Percentiles rank a stretch among this genome's conserved stretches.
These are phyloP conservation scores for Mycena latifolia DNA, from an alignment of 768 basidiomycete species.

Conservation along the genomic window DNA sequence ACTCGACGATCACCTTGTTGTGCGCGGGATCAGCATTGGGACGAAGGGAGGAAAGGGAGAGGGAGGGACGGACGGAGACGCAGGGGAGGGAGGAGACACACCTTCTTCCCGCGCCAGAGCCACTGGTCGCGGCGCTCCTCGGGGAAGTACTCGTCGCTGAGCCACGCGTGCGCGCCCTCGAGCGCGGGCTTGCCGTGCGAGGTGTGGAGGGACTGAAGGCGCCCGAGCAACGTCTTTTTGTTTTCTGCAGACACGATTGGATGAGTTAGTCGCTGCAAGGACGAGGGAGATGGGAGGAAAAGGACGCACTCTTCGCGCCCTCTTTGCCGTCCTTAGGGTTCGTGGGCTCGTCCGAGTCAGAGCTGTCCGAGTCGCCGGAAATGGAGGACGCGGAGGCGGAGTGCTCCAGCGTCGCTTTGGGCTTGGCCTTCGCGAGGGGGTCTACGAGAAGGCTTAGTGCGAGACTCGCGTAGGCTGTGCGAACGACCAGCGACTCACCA, in stretches of 20 bases:
- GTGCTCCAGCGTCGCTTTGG: not conserved
- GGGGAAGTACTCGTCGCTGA: conserved; percentile 72
- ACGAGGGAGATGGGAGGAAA: too few relatives aligned
- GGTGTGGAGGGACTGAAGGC: conserved; percentile 66
- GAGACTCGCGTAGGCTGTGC: not conserved
- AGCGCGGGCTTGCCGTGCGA: conserved; percentile 70
- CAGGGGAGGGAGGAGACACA: conserved; percentile 38
- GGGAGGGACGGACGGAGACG: too few relatives aligned
- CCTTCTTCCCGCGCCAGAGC: conserved; percentile 95
- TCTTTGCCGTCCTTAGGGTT: conserved; percentile 45
- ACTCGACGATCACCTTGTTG: conserved; percentile 83
- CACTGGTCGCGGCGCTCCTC: conserved; percentile 94
- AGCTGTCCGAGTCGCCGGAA: conserved; percentile 13
- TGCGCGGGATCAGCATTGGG: conserved; percentile 1
- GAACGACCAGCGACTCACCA: conserved; percentile 50
- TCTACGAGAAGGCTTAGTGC: conserved; percentile 45
- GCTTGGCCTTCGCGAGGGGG: conserved; percentile 38
- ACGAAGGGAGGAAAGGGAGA: not conserved
- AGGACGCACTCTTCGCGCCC: conserved; percentile 10
- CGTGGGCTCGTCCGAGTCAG: conserved; percentile 42
- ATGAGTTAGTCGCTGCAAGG: conserved; percentile 9
- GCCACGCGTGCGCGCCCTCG: conserved; percentile 60
- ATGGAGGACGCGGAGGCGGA: conserved; percentile 10
- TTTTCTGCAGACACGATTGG: not conserved
- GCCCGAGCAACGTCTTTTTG: conserved; percentile 46